A percentile compares a stretch with the other conserved stretches of the same genome.
phyloP scores from a whole-genome alignment of 2,329 filamentous ascomycete species.

The Xylariaceae sp. region DNA sequence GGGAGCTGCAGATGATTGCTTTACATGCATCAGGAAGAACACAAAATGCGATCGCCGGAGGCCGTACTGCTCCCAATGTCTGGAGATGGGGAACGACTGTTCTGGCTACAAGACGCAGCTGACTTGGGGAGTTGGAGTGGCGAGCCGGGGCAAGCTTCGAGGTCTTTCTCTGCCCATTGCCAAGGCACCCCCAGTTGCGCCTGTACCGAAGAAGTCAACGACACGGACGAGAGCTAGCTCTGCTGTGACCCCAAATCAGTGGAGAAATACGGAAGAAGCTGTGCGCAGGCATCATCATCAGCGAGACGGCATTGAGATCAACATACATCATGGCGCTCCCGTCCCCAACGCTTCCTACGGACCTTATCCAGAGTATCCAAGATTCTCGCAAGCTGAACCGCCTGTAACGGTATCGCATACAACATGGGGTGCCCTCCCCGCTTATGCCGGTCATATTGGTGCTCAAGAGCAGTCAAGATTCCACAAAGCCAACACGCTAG shows the following conservation, averaged over 20 bases:
- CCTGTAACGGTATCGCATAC: slow-evolving; percentile 39
- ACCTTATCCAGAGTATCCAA: slow-evolving; percentile 47
- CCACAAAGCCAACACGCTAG: slow-evolving; percentile 40
- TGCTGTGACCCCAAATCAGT: slow-evolving; percentile 36
- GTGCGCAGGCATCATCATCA: slow-evolving; percentile 33
- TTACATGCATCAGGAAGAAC: slow-evolving; percentile 80
- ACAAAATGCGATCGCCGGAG: slow-evolving; percentile 85
- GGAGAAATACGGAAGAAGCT: slow-evolving; percentile 39
- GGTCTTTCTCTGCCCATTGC: slow-evolving; percentile 74
- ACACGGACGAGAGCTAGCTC: slow-evolving; percentile 46
- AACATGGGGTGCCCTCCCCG: slow-evolving; percentile 44
- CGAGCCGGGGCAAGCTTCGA: slow-evolving; percentile 89
- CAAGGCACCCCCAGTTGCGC: slow-evolving; percentile 53
- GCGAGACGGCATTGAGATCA: slow-evolving; percentile 39
- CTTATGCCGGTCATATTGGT: slow-evolving; percentile 42
- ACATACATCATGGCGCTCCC: slow-evolving; percentile 39
- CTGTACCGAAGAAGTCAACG: slow-evolving; percentile 46
- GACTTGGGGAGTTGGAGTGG: slow-evolving; percentile 94
- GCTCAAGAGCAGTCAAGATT: slow-evolving; percentile 41
- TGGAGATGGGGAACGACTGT: slow-evolving; percentile 88
- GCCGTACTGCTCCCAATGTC: slow-evolving; percentile 91
- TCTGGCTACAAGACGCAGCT: slow-evolving; percentile 94
- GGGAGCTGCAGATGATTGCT: slow-evolving; percentile 91
- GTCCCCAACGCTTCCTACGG: slow-evolving; percentile 37
- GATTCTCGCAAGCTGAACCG: slow-evolving; percentile 46